These are phyloP conservation scores for Solanum peruvianum DNA, from an alignment of 257 asterid species.

Conservation along the genomic window DNA sequence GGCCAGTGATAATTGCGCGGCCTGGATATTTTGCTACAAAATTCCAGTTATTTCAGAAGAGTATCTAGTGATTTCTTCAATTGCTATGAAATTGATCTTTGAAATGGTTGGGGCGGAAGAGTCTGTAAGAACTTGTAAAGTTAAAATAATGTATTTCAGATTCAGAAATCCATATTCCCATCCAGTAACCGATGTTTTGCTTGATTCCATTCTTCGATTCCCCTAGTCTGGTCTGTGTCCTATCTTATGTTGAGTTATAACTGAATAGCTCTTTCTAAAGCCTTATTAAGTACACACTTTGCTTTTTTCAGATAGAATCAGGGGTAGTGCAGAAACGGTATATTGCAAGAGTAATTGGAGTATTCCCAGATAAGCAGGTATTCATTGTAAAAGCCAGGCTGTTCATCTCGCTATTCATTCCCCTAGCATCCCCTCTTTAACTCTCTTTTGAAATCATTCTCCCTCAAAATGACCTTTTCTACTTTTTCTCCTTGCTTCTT, in stretches of 20 bases:
- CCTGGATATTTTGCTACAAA: neutral
- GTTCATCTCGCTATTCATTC: neutral
- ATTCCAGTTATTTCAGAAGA: neutral
- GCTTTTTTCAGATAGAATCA: constrained; percentile 60
- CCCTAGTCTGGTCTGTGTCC: neutral
- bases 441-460: neutral
- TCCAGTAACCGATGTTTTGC: neutral
- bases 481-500: neutral
- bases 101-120: neutral
- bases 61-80: neutral
- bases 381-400: neutral
- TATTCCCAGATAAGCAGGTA: constrained; percentile 89
- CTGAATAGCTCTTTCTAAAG: neutral
- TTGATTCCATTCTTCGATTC: neutral
- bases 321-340: constrained; percentile 80
- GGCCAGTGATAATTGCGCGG: neutral
- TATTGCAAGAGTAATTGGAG: constrained; percentile 77
- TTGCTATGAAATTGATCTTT: neutral
- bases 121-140: neutral
- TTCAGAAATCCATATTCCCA: neutral
- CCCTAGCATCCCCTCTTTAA: neutral
- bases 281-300: neutral
- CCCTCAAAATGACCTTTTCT: neutral
- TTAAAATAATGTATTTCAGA: neutral
- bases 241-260: neutral